Evolutionary conservation across 2,329 filamentous ascomycete genomes (phyloP).

Genomic region (Triangularia verruculosa): DNA sequence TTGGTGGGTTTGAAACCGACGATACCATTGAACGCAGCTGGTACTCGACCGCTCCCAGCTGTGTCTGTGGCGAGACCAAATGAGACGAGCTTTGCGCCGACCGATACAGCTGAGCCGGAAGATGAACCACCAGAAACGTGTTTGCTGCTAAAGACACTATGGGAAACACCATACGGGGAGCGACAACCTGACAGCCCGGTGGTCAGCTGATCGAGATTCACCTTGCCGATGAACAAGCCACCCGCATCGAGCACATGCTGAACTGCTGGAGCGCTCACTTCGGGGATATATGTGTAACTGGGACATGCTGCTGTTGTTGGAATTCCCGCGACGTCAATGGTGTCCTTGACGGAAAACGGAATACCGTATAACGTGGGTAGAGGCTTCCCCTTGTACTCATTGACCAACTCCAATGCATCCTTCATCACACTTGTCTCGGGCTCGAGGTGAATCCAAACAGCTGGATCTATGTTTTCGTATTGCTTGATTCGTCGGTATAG

Average conservation of each 20-base stretch:
- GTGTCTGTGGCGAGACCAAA: constrained; percentile 58
- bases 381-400: constrained; percentile 37
- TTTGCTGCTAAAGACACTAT: constrained; percentile 36
- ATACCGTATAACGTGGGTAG: constrained; percentile 53
- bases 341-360: constrained; percentile 57
- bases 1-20: constrained; percentile 52
- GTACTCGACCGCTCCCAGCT: constrained; percentile 52
- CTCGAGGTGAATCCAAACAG: constrained; percentile 50
- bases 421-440: constrained; percentile 38
- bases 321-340: constrained; percentile 49
- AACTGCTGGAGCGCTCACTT: constrained; percentile 45
- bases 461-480: constrained; percentile 45
- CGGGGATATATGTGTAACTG: constrained; percentile 46
- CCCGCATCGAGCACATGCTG: constrained; percentile 48
- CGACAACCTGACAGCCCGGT: constrained; percentile 59
- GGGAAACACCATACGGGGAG: constrained; percentile 50
- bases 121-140: constrained; percentile 50
- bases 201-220: constrained; percentile 59
- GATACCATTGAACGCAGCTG: constrained; percentile 52
- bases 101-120: constrained; percentile 53
- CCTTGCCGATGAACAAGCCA: constrained; percentile 56
- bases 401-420: constrained; percentile 40
- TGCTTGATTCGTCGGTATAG: constrained; percentile 47
- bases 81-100: constrained; percentile 50
- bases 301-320: constrained; percentile 52